These are phyloP conservation scores for Arctostaphylos glauca DNA, from an alignment of 148 eudicot species.

Conservation along the genomic window DNA sequence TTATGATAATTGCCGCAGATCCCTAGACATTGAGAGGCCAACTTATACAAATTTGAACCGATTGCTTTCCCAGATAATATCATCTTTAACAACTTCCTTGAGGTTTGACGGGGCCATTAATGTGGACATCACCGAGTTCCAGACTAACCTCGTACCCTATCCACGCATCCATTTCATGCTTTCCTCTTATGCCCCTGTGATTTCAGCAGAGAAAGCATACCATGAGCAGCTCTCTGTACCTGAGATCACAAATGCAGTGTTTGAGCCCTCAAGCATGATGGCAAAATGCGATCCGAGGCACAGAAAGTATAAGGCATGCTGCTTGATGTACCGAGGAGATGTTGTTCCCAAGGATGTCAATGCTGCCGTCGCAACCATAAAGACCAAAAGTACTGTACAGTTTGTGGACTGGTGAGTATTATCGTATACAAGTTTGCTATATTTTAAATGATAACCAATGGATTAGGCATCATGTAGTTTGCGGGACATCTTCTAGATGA, in stretches of 20 bases:
- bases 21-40: constrained; percentile 48
- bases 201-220: constrained; percentile 58
- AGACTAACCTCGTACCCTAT: constrained; percentile 65
- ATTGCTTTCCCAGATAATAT: constrained; percentile 52
- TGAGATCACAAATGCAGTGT: constrained; percentile 60
- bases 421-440: background rate
- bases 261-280: constrained; percentile 67
- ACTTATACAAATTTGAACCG: constrained; percentile 57
- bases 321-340: constrained; percentile 71
- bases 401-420: no score
- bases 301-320: constrained; percentile 66
- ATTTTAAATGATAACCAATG: background rate
- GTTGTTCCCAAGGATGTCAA: constrained; percentile 66
- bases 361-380: constrained; percentile 59
- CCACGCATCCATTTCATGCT: constrained; percentile 69
- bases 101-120: constrained; percentile 68
- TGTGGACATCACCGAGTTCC: constrained; percentile 60
- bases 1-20: constrained; percentile 28
- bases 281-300: constrained; percentile 68
- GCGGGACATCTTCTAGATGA: background rate
- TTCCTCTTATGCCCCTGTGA: constrained; percentile 66
- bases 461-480: background rate
- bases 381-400: no score
- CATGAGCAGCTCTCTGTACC: constrained; percentile 57
- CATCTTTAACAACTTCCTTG: constrained; percentile 59